A percentile compares a stretch with the other conserved stretches of the same genome.
Evolutionary conservation across 2,329 filamentous ascomycete genomes (phyloP).

Genomic region (Sclerotinia sclerotiorum): DNA sequence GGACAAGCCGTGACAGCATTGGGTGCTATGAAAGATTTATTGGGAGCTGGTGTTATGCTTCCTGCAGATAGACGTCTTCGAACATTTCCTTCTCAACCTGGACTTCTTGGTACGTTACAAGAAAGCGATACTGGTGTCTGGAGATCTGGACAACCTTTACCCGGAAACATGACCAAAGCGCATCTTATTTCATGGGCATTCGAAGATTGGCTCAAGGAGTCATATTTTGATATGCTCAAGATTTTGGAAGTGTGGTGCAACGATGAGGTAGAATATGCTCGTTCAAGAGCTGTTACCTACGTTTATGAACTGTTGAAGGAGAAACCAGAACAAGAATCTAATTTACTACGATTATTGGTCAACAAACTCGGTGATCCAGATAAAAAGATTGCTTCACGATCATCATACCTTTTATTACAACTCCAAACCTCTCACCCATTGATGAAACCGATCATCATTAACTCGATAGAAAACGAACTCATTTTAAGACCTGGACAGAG

Average conservation of each 20-base stretch:
- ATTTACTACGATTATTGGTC: constrained; percentile 83
- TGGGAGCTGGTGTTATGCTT: constrained; percentile 83
- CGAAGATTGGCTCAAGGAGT: constrained; percentile 92
- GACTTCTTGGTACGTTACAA: constrained; percentile 69
- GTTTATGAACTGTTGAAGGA: constrained; percentile 89
- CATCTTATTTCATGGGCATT: constrained; percentile 88
- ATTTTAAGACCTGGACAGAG: constrained; percentile 85
- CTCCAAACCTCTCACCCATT: constrained; percentile 83
- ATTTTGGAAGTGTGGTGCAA: constrained; percentile 89
- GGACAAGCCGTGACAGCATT: constrained; percentile 91
- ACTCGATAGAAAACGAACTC: constrained; percentile 81
- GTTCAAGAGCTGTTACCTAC: constrained; percentile 83
- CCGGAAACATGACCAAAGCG: constrained; percentile 68
- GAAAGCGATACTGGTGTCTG: constrained; percentile 58
- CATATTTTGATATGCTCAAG: constrained; percentile 91
- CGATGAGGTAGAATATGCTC: constrained; percentile 92
- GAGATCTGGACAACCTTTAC: constrained; percentile 68
- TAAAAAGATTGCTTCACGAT: constrained; percentile 90
- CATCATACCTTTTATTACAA: constrained; percentile 91
- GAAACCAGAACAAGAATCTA: constrained; percentile 96
- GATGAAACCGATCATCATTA: constrained; percentile 89
- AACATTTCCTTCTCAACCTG: constrained; percentile 77
- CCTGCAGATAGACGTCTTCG: constrained; percentile 79
- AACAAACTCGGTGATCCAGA: constrained; percentile 97
- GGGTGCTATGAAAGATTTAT: constrained; percentile 87